Evolutionary conservation across 306 rosid genomes (phyloP), one percentile per base, ranked within the genome.

Genomic region (Astragalus glycyphyllos): DNA sequence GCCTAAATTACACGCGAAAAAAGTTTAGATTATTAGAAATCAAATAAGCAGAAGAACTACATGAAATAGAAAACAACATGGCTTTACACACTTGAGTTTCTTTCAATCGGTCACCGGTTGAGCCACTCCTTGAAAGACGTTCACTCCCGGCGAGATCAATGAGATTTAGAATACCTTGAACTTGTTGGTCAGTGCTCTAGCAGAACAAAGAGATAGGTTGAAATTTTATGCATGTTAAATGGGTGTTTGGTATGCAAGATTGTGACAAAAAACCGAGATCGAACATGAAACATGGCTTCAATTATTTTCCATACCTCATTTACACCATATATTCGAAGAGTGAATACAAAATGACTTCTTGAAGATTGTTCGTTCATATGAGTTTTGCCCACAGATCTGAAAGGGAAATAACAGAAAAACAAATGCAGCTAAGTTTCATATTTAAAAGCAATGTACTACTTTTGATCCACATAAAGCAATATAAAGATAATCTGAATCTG

Each of bases 91-190:
- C 99, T 82, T 94, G 99, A 75, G 99, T 94, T 85, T 94, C 99
- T 81, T 79, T 91, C 75, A 94, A 72, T 66, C 97, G 99, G 61
- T 94, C 99, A 8, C 99, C 99, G 0, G 96, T 86, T 12, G 99
- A 94, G 4, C 97, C 97, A 31, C 99, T 94, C 81, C 90, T 94
- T 12, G 97, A 89, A 73, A 94, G 99, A 8, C 99, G 97, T 79
- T 94, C 99, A 37, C 99, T 94, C 23, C 99, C 99, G 56, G 99
- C 97, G 72, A 94, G 99, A 91, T 94, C 99, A 40, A 94, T 91
- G 49, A 94, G 96, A 75, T 94, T 94, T 80, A 94, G 71, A 62
- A 94, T 57, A 26, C 99, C 99, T 87, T 94, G 95, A 65, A 91
- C 97, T 82, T 94, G 89, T 87, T 94, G 99, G 42, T 91, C 97